A percentile compares a stretch with the other conserved stretches of the same genome.
Conservation (phyloP, 2,329 filamentous ascomycete genomes). For the Helicocarpus griseus region DNA sequence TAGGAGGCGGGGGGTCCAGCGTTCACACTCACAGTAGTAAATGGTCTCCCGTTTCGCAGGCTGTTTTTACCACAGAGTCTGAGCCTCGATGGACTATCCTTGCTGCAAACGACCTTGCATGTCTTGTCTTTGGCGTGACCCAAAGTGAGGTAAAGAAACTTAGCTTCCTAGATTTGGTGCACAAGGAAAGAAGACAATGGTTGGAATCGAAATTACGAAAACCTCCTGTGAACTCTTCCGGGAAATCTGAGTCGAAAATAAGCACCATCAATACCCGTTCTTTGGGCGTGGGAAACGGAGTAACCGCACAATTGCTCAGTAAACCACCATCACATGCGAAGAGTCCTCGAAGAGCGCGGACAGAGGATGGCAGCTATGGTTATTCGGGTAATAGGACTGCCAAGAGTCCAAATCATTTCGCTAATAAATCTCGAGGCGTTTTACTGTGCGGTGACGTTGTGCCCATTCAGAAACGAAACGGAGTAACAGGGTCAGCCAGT, state of each 20-base stretch:
- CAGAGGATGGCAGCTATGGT: slow-evolving; percentile 48
- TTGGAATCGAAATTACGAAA: slow-evolving; percentile 70
- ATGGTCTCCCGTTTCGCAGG: slow-evolving; percentile 84
- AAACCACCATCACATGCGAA: slow-evolving; percentile 59
- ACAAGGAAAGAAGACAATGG: slow-evolving; percentile 81
- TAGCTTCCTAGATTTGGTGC: slow-evolving; percentile 90
- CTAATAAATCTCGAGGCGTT: slow-evolving; percentile 74
- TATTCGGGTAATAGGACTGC: slow-evolving; percentile 31
- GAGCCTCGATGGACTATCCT: slow-evolving; percentile 90
- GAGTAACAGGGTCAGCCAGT: slow-evolving; percentile 81
- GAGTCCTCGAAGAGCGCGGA: slow-evolving; percentile 41
- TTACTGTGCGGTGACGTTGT: slow-evolving; percentile 95
- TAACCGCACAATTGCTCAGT: slow-evolving; percentile 79
- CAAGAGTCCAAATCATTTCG: slow-evolving; percentile 56
- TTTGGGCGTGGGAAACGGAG: slow-evolving; percentile 64
- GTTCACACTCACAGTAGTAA: slow-evolving; percentile 84
- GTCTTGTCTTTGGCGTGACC: slow-evolving; percentile 98
- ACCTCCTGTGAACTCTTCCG: background rate
- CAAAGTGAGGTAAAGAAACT: slow-evolving; percentile 88
- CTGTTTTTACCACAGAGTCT: slow-evolving; percentile 93
- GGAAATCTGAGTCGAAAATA: slow-evolving; percentile 39
- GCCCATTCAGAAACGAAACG: slow-evolving; percentile 92
- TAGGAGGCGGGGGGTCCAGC: slow-evolving; percentile 38
- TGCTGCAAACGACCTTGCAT: slow-evolving; percentile 91
- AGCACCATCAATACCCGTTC: slow-evolving; percentile 28